Percentiles rank a stretch among this genome's conserved stretches.
Evolutionary conservation across 768 basidiomycete species (phyloP).

Genomic region (Boletus tomentosulus): DNA sequence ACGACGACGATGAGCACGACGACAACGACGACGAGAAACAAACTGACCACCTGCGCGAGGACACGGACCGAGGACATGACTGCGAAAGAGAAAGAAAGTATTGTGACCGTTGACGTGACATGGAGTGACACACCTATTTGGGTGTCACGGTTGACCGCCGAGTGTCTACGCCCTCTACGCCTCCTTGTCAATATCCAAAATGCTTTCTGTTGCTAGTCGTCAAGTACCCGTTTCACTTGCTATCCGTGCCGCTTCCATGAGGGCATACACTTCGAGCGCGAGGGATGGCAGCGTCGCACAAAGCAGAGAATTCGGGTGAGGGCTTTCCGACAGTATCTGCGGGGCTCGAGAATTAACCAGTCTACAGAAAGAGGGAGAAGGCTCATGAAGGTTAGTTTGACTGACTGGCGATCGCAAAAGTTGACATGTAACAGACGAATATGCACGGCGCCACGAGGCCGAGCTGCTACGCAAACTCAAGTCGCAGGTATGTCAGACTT

Average conservation of each 20-base stretch:
- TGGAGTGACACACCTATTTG: conserved; percentile 23
- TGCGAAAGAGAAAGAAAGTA: conserved; percentile 41
- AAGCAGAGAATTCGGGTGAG: conserved; percentile 60
- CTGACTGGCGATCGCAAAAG: not conserved
- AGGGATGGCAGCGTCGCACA: conserved; percentile 59
- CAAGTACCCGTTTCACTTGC: conserved; percentile 37
- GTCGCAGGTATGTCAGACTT: conserved; percentile 41
- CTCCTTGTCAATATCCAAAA: conserved; percentile 4
- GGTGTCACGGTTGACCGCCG: conserved; percentile 19
- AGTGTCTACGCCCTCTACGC: too few species aligned
- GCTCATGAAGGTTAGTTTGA: conserved; percentile 54
- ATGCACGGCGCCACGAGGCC: conserved; percentile 53
- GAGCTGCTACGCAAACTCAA: conserved; percentile 57
- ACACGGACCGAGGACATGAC: conserved; percentile 58
- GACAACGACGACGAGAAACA: not conserved
- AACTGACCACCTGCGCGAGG: conserved; percentile 51
- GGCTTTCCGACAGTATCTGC: not conserved
- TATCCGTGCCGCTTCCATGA: conserved; percentile 32
- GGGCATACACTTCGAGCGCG: conserved; percentile 35
- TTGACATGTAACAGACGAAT: conserved; percentile 49
- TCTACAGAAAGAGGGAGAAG: conserved; percentile 64
- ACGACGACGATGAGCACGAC: conserved; percentile 8
- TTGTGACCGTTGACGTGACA: conserved; percentile 44
- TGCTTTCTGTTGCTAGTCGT: conserved; percentile 31
- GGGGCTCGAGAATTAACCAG: not conserved